These are phyloP conservation scores for Eucalyptus sideroxylon DNA, from an alignment of 345 rosid species.

Conservation along the genomic window DNA sequence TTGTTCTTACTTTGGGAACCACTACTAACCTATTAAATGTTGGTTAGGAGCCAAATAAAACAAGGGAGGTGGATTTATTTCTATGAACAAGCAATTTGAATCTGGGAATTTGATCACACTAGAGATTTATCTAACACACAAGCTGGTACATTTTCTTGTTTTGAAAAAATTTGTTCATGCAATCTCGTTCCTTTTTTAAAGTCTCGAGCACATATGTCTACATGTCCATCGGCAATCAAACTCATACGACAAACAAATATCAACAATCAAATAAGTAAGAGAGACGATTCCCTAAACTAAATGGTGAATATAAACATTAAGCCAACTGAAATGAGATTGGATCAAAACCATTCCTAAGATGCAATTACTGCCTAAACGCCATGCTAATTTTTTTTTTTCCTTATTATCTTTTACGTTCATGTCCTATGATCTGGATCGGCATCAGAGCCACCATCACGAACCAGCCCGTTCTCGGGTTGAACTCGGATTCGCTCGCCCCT, in stretches of 20 bases:
- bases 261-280: not conserved
- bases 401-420: not conserved
- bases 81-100: not conserved
- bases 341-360: not conserved
- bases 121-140: not conserved
- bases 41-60: not conserved
- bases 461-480: not conserved
- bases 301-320: not conserved
- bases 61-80: accelerated
- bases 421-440: not conserved
- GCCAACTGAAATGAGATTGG: not conserved
- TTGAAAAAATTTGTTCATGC: not conserved
- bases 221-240: not conserved
- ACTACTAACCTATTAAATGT: not conserved
- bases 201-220: not conserved
- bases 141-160: not conserved
- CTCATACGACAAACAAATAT: not conserved
- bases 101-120: not conserved
- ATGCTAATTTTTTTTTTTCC: not conserved
- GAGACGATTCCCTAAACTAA: not conserved
- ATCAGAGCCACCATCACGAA: not conserved
- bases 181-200: not conserved
- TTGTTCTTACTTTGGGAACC: not conserved
- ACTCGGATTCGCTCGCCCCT: not conserved
- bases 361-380: not conserved